phyloP scores from a whole-genome alignment of 148 eudicot species.

The Heliosperma pusillum region DNA sequence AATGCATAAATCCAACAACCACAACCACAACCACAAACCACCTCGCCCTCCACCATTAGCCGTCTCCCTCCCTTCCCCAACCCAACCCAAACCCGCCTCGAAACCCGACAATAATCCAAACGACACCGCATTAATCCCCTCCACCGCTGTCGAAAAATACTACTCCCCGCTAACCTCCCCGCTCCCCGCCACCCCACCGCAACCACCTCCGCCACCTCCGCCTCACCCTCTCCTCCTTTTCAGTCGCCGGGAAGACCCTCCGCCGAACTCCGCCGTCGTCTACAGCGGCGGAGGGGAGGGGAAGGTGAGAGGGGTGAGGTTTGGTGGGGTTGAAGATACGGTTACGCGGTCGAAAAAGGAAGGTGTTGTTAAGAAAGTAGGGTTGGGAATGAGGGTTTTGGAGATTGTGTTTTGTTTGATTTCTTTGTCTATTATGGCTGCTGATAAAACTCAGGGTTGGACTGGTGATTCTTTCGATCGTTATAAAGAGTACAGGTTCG shows the following conservation, averaged over 20 bases:
- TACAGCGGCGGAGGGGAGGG: slow-evolving; percentile 17
- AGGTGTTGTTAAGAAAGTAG: slow-evolving; percentile 41
- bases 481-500: slow-evolving; percentile 77
- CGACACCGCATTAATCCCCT: slow-evolving; percentile 21
- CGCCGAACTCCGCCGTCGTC: slow-evolving; percentile 17
- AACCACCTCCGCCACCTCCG: neutral
- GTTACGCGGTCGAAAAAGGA: slow-evolving; percentile 30
- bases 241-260: slow-evolving; percentile 36
- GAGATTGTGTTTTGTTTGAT: slow-evolving; percentile 62
- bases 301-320: slow-evolving; percentile 31
- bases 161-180: slow-evolving; percentile 33
- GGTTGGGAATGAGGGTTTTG: slow-evolving; percentile 59
- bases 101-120: neutral
- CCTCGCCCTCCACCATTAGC: slow-evolving; percentile 25
- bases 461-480: slow-evolving; percentile 92
- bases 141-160: slow-evolving; percentile 30
- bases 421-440: slow-evolving; percentile 78
- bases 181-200: slow-evolving; percentile 17
- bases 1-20: neutral
- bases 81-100: neutral
- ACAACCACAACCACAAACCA: slow-evolving; percentile 19
- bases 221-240: slow-evolving; percentile 25
- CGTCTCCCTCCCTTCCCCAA: slow-evolving; percentile 13
- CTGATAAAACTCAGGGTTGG: slow-evolving; percentile 89
- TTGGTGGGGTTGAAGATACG: slow-evolving; percentile 29